Percentiles rank a stretch among this genome's conserved stretches.
phyloP scores from a whole-genome alignment of 2,329 filamentous ascomycete species.

The Aspergillus proliferans region DNA sequence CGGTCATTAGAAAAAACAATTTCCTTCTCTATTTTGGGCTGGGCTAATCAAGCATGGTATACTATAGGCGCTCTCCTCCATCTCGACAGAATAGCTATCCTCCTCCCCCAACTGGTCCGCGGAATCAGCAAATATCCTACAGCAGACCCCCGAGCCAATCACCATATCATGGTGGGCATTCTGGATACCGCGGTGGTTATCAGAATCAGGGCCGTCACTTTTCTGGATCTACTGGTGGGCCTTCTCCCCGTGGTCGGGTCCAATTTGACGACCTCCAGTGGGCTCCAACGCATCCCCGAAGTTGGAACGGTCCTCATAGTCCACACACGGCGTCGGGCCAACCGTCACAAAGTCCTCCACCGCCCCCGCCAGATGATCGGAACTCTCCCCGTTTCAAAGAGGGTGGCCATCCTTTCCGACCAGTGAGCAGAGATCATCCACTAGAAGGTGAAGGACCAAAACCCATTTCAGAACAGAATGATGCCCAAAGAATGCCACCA shows the following conservation, averaged over 20 bases:
- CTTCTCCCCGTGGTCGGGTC: conserved; percentile 49
- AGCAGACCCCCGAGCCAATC: conserved; percentile 51
- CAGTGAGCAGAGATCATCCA: conserved; percentile 56
- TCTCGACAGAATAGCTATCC: conserved; percentile 54
- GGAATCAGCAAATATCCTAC: conserved; percentile 45
- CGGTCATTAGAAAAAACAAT: not conserved
- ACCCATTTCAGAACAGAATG: conserved; percentile 31
- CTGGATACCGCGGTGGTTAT: conserved; percentile 54
- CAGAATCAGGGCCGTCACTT: conserved; percentile 40
- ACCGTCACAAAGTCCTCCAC: conserved; percentile 26
- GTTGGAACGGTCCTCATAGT: conserved; percentile 42
- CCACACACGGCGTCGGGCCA: conserved; percentile 34
- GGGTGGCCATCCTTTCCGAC: conserved; percentile 56
- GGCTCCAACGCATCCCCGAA: conserved; percentile 54
- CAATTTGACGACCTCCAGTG: conserved; percentile 66
- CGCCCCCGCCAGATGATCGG: conserved; percentile 29
- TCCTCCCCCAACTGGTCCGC: conserved; percentile 42
- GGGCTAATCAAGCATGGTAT: conserved; percentile 23
- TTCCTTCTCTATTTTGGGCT: conserved; percentile 4
- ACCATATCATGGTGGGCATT: conserved; percentile 49
- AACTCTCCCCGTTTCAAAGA: conserved; percentile 41
- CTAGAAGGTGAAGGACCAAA: conserved; percentile 57
- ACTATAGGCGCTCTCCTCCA: conserved; percentile 56
- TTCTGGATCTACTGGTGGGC: conserved; percentile 34
- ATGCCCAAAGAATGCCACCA: conserved; percentile 49